Evolutionary conservation across 805 yeast species (phyloP).

Genomic region (Saccharomycopsis synnaedendra): DNA sequence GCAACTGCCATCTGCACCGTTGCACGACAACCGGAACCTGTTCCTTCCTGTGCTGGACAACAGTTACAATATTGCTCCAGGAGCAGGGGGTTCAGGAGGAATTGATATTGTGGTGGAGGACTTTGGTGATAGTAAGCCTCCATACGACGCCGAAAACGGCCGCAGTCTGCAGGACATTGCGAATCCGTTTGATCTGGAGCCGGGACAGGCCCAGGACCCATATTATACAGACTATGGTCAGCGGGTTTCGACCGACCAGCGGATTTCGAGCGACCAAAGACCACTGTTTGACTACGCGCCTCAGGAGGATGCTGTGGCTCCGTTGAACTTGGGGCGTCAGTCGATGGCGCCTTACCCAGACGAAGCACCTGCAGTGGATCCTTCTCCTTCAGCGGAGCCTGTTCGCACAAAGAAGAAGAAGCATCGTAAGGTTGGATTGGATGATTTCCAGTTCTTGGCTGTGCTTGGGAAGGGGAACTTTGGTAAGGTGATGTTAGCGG

Average conservation of each 20-base stretch:
- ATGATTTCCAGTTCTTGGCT: slow-evolving; percentile 88
- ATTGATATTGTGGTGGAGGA: neutral
- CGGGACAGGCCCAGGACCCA: too few relatives aligned
- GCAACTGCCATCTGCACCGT: too few relatives aligned
- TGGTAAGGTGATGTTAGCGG: slow-evolving; percentile 97
- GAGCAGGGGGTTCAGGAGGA: too few relatives aligned
- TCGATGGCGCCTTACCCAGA: too few relatives aligned
- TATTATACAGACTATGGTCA: neutral
- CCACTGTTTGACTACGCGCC: neutral
- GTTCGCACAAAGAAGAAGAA: slow-evolving; percentile 16
- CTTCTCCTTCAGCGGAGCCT: neutral
- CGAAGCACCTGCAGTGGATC: too few relatives aligned
- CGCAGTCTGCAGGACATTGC: slow-evolving; percentile 1
- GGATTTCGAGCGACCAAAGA: neutral
- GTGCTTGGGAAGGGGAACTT: slow-evolving; percentile 97
- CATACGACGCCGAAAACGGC: neutral
- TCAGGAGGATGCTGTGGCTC: too few relatives aligned
- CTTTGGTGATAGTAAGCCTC: slow-evolving; percentile 1
- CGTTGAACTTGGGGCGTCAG: too few relatives aligned
- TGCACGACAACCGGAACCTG: too few relatives aligned
- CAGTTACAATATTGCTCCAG: too few relatives aligned
- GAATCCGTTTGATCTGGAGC: slow-evolving; percentile 10
- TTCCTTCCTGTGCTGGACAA: too few relatives aligned
- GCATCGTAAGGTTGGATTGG: slow-evolving; percentile 77
- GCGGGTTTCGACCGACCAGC: neutral